Evolutionary conservation across 352 stramenopile genomes (phyloP), one percentile per base, ranked within the genome.

Genomic region (Peronospora belbahrii): DNA sequence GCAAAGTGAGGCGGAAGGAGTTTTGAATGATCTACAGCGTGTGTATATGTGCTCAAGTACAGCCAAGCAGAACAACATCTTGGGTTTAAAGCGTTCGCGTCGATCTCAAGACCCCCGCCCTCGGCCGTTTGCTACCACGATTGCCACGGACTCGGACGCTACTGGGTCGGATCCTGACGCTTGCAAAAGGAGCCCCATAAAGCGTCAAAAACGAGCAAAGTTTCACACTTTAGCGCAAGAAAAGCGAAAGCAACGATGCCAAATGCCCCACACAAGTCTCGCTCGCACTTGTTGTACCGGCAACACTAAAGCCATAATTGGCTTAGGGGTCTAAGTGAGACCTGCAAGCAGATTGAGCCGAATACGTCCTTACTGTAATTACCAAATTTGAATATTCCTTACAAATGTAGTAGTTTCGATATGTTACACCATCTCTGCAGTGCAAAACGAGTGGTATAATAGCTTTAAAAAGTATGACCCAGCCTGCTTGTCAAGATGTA

Each of bases 21-120:
- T 48, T 25, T 48, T 85, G 9, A 56, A 45, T 30, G 53, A 52
- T 7, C 37, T 85, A 13, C 64, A 81, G 47, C 42, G 57, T 23
- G 52, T 42, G 33, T 71, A 71, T 35, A 52, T 74, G 43, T 36
- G 62, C 32, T 54, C 51, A 7, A 56, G 58, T 32, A 33, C 32
- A 24, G 48, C 7, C 7, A 62, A 54, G 17, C 33, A 25, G 13
- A 10, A 27, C 13, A 17, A 25, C 1, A 17, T 41, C 13, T 4
- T 50, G 4, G 54, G 44, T 41, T 55, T 37, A 19, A 64, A 62
- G 27, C 52, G 56, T 9, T 18, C 30, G 19, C 56, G 49, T 50
- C 49, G 40, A 59, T 44, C 31, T 54, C 51, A 35, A 32, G 37
- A 27, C 13, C 33, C 44, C 17, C 51, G 47, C 14, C 20, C 28